Evolutionary conservation across 164 flowering plant species (phyloP).

Genomic region (Tinospora cordifolia): DNA sequence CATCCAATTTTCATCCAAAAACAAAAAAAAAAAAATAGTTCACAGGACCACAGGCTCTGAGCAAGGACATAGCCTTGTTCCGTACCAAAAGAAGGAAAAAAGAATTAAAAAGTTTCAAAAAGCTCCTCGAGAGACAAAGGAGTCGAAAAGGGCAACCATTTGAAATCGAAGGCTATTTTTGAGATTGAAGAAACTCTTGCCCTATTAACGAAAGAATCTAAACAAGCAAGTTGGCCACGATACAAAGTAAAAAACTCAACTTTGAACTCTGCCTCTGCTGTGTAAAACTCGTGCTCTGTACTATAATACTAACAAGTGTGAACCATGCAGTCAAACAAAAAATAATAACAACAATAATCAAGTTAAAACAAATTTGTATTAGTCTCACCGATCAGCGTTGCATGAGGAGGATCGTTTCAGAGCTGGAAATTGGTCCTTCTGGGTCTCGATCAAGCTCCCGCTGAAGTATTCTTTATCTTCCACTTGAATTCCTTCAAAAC

Average conservation of each 20-base stretch:
- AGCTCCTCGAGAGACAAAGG: not conserved
- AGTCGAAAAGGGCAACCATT: not conserved
- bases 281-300: not conserved
- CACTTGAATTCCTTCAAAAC: constrained; percentile 25
- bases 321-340: not conserved
- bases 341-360: not conserved
- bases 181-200: not conserved
- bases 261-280: not conserved
- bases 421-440: constrained; percentile 40
- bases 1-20: too few species aligned
- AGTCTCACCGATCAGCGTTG: constrained; percentile 64
- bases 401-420: constrained; percentile 77
- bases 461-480: constrained; percentile 92
- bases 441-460: constrained; percentile 81
- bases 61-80: too few species aligned
- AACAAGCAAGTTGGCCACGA: not conserved
- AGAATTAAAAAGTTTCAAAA: too few species aligned
- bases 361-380: not conserved
- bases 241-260: not conserved
- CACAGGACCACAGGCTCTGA: not conserved
- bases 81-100: too few species aligned
- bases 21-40: not conserved
- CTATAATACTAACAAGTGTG: too few species aligned
- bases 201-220: not conserved
- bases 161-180: not conserved